Percentiles rank a stretch among this genome's conserved stretches.
phyloP scores from a whole-genome alignment of 441 rosid genomes.

The Erodium texanum region DNA sequence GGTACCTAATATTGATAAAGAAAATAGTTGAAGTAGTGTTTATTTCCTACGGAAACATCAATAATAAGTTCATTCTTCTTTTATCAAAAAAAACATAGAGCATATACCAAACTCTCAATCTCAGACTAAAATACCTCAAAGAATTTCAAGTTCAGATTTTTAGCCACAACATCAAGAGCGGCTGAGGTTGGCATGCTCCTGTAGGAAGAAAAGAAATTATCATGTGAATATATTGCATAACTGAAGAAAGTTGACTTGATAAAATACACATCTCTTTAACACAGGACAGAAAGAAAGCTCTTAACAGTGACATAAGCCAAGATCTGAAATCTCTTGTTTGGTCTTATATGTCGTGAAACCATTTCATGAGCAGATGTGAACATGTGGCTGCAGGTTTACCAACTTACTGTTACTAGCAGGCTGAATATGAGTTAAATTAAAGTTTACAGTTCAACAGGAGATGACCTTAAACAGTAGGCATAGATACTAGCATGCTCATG shows the following conservation, averaged over 20 bases:
- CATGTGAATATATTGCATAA: neutral
- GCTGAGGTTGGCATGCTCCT: conserved; percentile 99
- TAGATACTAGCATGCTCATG: neutral
- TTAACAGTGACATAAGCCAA: neutral
- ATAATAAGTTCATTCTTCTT: neutral
- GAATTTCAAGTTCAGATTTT: conserved; percentile 69
- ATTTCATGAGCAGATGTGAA: neutral
- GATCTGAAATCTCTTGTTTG: neutral
- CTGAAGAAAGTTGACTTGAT: neutral
- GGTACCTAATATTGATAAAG: conserved; percentile 53
- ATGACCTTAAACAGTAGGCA: neutral
- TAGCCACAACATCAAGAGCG: conserved; percentile 93
- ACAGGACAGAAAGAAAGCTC: neutral
- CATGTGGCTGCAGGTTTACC: neutral
- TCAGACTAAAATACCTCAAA: conserved; percentile 59
- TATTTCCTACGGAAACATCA: neutral
- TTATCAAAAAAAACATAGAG: conserved; percentile 12
- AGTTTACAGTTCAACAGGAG: neutral
- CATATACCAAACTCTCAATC: neutral
- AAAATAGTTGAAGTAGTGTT: conserved; percentile 13
- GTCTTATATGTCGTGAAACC: neutral
- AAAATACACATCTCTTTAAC: neutral
- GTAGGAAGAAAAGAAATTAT: conserved; percentile 16
- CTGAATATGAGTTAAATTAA: neutral
- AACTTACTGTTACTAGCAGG: neutral